Evolutionary conservation across 2,329 filamentous ascomycete genomes (phyloP).

Genomic region (Polytolypa hystricis): DNA sequence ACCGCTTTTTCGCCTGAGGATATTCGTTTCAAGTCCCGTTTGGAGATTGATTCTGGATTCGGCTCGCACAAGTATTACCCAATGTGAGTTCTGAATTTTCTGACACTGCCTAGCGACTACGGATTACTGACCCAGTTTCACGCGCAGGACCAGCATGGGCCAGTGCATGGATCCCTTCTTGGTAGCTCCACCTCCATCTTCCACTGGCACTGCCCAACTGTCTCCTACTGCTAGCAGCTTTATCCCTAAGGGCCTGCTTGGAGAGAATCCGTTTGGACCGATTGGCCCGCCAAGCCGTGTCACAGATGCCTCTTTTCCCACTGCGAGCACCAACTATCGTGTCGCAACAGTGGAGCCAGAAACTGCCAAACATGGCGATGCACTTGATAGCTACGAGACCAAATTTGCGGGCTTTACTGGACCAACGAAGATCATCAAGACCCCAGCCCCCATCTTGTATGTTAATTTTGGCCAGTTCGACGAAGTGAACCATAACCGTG

Average conservation of each 20-base stretch:
- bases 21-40: slow-evolving; percentile 30
- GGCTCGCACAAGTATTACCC: slow-evolving; percentile 14
- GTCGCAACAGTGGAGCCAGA: no score
- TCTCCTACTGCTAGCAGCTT: slow-evolving; percentile 56
- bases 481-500: slow-evolving; percentile 18
- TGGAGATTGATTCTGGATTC: slow-evolving; percentile 12
- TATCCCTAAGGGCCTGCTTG: slow-evolving; percentile 36
- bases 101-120: slow-evolving; percentile 6
- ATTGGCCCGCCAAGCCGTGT: no score
- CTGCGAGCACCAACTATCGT: no score
- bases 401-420: no score
- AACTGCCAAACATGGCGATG: no score
- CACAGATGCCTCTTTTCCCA: no score
- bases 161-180: slow-evolving; percentile 22
- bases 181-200: slow-evolving; percentile 12
- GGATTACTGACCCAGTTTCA: neutral
- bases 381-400: no score
- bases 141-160: slow-evolving; percentile 4
- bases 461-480: slow-evolving; percentile 15
- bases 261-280: slow-evolving; percentile 14
- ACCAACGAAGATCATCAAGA: slow-evolving; percentile 11
- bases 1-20: slow-evolving; percentile 55
- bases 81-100: slow-evolving; percentile 12
- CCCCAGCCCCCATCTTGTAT: slow-evolving; percentile 8
- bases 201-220: slow-evolving; percentile 29